phyloP scores from a whole-genome alignment of 306 rosid species.

The Cicer chorassanicum region DNA sequence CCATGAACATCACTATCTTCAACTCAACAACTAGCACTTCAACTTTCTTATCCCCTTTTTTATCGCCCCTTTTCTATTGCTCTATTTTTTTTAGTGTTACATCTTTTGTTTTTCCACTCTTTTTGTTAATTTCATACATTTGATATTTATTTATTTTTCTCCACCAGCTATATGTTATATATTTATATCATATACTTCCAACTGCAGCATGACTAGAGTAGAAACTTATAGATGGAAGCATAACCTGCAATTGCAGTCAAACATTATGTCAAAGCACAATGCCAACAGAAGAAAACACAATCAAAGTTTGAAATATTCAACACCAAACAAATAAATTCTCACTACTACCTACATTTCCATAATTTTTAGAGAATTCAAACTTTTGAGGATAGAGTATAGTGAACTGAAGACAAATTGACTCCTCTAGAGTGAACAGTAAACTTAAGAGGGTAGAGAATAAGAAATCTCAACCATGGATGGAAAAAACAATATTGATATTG shows the following conservation, averaged over 20 bases:
- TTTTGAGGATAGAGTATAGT: constrained; percentile 7
- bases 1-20: constrained; percentile 18
- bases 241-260: constrained; percentile 65
- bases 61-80: constrained; percentile 35
- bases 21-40: constrained; percentile 19
- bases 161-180: constrained; percentile 42
- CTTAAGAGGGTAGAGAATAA: not conserved
- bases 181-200: constrained; percentile 45
- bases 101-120: constrained; percentile 36
- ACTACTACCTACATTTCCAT: not conserved
- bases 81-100: not conserved
- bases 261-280: constrained; percentile 55
- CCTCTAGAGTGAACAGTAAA: not conserved
- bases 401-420: constrained; percentile 9
- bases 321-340: constrained; percentile 32
- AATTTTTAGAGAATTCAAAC: not conserved
- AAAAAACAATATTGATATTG: not conserved
- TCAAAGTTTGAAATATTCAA: constrained; percentile 34
- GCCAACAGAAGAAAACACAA: constrained; percentile 38
- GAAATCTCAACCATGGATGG: not conserved
- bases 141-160: constrained; percentile 31
- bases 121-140: constrained; percentile 32
- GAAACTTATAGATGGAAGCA: constrained; percentile 60
- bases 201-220: constrained; percentile 51
- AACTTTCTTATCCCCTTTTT: constrained; percentile 23